Base-by-base conservation (phyloP, 805 yeast species). In the Candida dajiaensis region DNA sequence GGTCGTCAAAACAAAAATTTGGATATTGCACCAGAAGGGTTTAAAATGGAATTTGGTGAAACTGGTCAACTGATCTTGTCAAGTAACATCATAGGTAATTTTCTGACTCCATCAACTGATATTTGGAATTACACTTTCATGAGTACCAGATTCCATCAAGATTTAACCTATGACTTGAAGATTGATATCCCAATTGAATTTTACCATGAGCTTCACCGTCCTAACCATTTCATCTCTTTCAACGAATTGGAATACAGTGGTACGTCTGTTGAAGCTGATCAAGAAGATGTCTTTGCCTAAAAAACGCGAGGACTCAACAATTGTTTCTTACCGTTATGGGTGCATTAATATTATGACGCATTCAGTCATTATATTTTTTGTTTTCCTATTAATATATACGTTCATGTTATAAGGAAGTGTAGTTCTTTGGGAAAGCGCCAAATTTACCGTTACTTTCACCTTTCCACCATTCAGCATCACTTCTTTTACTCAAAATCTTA, bases 111-210 rank as follows among this genome's bases (percentile, higher is more conserved):
- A 1, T 81, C 79, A 20, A 83, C 83, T 28, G 81, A 80, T 47
- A 62, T 89, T 26, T 94, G 99, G 99, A 94, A 94, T 63, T 89
- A 84, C 61, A 75, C 95, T 2, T 92, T 94, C 57, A 76, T 88
- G 68, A 94, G 97, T 2, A 83, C 94, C 1, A 78, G 85, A 9
- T 94, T 94, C 85, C 81, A 77, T 55, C 69, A 80, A 6, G 74
- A 76, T n/a, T 63, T 77, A 40, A 71, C 69, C 7, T 88, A 76
- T 56, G 80, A 71, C 13, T 61, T 89, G 63, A 87, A 85, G 59
- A 59, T 85, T 40, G 97, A 87, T 58, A 69, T 80, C 16, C 99
- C 99, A 2, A 56, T 84, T 33, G 79, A 85, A 7, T 94, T 83
- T 59, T 94, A 89, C 65, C 84, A 88, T 59, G 95, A 86, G 55